These are phyloP conservation scores for Salvia rosmarinus DNA, from an alignment of 257 asterid species.

Conservation along the genomic window DNA sequence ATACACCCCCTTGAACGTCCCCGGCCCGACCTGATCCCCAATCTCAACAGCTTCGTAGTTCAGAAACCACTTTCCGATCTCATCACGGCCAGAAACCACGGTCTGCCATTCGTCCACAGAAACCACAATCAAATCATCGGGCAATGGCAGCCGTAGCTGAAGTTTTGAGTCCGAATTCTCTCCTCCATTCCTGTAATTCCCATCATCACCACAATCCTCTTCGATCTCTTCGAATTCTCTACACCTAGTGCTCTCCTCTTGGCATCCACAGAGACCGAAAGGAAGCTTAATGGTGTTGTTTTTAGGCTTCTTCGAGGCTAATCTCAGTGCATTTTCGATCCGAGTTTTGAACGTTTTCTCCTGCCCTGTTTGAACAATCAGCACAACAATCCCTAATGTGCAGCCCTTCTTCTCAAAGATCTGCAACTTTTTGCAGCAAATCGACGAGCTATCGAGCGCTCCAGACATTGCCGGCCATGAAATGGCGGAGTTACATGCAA, in stretches of 20 bases:
- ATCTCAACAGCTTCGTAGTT: slow-evolving; percentile 67
- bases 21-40: slow-evolving; percentile 70
- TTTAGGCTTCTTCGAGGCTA: slow-evolving; percentile 74
- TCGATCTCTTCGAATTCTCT: slow-evolving; percentile 70
- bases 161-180: slow-evolving; percentile 56
- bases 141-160: slow-evolving; percentile 67
- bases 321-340: slow-evolving; percentile 79
- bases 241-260: slow-evolving; percentile 71
- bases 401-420: slow-evolving; percentile 94
- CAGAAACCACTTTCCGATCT: slow-evolving; percentile 76
- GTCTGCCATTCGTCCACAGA: slow-evolving; percentile 98
- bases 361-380: slow-evolving; percentile 72
- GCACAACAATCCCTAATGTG: slow-evolving; percentile 75
- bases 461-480: slow-evolving; percentile 96
- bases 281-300: slow-evolving; percentile 74
- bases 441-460: slow-evolving; percentile 80
- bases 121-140: slow-evolving; percentile 60
- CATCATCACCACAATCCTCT: slow-evolving; percentile 64
- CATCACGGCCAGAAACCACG: slow-evolving; percentile 66
- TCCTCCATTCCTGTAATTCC: slow-evolving; percentile 56
- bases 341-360: slow-evolving; percentile 72
- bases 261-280: slow-evolving; percentile 95
- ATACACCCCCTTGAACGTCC: slow-evolving; percentile 71
- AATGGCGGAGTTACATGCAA: slow-evolving; percentile 84
- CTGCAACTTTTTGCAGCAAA: slow-evolving; percentile 85